phyloP scores from a whole-genome alignment of 257 asterid genomes.

The Nemophila menziesii region DNA sequence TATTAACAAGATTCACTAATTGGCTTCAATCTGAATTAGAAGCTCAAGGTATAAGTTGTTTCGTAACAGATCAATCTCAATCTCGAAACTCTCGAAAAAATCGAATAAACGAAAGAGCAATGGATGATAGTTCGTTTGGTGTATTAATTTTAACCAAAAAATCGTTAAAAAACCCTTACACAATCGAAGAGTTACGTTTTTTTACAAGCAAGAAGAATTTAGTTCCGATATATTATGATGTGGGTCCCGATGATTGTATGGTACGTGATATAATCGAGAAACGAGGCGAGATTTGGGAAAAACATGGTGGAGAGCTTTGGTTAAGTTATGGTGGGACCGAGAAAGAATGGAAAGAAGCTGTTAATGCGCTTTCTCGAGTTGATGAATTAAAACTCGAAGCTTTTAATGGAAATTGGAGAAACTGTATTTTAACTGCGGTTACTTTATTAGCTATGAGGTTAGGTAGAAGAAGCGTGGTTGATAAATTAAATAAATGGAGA shows the following conservation, averaged over 20 bases:
- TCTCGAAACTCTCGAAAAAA: constrained; percentile 61
- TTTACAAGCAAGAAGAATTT: constrained; percentile 86
- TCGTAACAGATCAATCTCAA: constrained; percentile 55
- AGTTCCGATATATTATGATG: constrained; percentile 80
- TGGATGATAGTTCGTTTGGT: constrained; percentile 77
- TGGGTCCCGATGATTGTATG: constrained; percentile 82
- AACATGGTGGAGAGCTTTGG: constrained; percentile 93
- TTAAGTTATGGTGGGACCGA: constrained; percentile 78
- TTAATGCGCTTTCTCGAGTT: constrained; percentile 57
- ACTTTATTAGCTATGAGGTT: constrained; percentile 80
- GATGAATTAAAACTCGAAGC: constrained; percentile 97
- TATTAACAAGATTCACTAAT: constrained; percentile 49
- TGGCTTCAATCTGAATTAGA: constrained; percentile 88
- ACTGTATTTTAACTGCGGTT: constrained; percentile 72
- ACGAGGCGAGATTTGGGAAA: constrained; percentile 93
- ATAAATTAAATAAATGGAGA: constrained; percentile 63
- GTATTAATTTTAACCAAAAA: constrained; percentile 73
- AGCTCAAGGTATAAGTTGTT: constrained; percentile 77
- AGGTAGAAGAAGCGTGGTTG: constrained; percentile 86
- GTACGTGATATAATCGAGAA: constrained; percentile 80
- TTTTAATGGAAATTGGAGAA: constrained; percentile 83
- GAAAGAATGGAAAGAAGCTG: constrained; percentile 88
- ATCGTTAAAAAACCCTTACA: constrained; percentile 72
- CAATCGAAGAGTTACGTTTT: constrained; percentile 73
- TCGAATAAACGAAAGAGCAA: constrained; percentile 49